Conservation (phyloP, 768 basidiomycete species). For the Candolleomyces eurysporus region DNA sequence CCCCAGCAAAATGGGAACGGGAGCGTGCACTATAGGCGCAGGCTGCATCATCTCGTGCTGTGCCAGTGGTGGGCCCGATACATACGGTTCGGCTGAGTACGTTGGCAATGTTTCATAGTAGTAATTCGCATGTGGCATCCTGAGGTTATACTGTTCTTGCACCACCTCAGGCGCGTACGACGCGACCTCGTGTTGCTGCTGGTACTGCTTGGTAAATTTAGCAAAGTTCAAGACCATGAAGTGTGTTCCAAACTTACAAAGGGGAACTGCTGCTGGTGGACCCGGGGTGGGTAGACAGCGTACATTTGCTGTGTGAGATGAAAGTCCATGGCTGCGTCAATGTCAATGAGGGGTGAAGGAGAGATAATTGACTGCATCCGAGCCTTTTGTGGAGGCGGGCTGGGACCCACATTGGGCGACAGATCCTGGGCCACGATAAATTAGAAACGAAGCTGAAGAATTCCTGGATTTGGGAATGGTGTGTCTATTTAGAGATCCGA, state of each 20-base stretch:
- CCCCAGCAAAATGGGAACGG: constrained; percentile 3
- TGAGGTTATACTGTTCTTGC: too few species aligned
- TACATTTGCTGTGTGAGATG: not conserved
- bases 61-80: not conserved
- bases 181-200: not conserved
- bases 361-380: not conserved
- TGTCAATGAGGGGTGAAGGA: not conserved
- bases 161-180: not conserved
- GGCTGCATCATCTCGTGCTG: not conserved
- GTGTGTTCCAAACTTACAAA: not conserved
- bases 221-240: not conserved
- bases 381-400: not conserved
- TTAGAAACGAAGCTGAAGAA: not conserved
- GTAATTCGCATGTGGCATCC: too few species aligned
- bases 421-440: not conserved
- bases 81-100: not conserved
- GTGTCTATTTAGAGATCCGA: constrained; percentile 5
- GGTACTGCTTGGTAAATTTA: not conserved
- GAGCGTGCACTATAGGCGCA: constrained; percentile 7
- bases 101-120: not conserved
- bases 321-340: constrained; percentile 1
- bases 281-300: not conserved
- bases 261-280: not conserved
- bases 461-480: not conserved
- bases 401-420: not conserved